Evolutionary conservation across 202 grass and related monocot species (phyloP).

Genomic region (Schoenoplectus tabernaemontani): DNA sequence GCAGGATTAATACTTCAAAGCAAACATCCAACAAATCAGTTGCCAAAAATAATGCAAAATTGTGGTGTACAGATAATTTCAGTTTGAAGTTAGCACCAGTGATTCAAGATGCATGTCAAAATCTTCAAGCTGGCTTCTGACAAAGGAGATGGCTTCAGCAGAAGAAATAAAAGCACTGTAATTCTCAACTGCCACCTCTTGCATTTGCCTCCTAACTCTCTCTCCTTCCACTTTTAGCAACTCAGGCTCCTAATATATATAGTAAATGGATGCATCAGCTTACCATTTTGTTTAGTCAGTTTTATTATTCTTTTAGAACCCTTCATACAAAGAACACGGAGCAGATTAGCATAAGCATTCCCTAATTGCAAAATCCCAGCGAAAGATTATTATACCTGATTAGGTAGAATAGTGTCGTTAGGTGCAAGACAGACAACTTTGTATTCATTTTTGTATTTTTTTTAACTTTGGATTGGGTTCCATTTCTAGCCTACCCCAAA

Average conservation of each 20-base stretch:
- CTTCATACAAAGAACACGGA: neutral
- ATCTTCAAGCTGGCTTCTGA: slow-evolving; percentile 70
- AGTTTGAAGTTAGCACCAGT: slow-evolving; percentile 41
- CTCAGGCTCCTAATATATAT: slow-evolving; percentile 72
- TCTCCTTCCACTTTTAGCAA: slow-evolving; percentile 93
- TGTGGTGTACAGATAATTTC: neutral
- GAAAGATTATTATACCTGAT: neutral
- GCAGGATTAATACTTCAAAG: neutral
- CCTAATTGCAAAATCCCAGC: neutral
- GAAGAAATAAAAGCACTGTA: slow-evolving; percentile 89
- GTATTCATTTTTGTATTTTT: neutral
- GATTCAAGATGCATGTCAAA: slow-evolving; percentile 84
- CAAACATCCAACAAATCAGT: neutral
- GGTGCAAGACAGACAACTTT: neutral
- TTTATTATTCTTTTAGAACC: neutral
- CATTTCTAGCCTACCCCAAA: too few species aligned
- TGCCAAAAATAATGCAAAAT: neutral
- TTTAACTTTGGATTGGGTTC: too few species aligned
- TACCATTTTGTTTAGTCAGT: neutral
- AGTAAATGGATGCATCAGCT: neutral
- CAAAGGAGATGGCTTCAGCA: slow-evolving; percentile 86
- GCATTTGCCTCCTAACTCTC: slow-evolving; percentile 95
- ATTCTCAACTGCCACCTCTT: slow-evolving; percentile 98
- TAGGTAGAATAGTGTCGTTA: neutral
- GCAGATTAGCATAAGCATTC: neutral